phyloP scores from a whole-genome alignment of 495 filamentous ascomycete genomes.

The Aspergillus indologenus region DNA sequence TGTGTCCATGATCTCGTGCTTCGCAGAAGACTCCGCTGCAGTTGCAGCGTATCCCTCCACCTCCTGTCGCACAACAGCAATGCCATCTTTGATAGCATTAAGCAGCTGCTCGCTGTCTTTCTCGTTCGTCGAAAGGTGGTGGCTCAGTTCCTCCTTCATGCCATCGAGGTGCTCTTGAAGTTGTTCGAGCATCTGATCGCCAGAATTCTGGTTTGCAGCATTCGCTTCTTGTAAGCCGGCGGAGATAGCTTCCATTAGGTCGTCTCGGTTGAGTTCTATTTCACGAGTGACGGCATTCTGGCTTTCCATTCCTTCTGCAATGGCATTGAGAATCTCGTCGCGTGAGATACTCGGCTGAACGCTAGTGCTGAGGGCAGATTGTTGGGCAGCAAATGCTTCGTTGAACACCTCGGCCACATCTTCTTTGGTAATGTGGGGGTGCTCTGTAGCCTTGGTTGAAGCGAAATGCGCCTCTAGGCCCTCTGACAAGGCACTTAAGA shows the following conservation, averaged over 20 bases:
- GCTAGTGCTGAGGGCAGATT: constrained; percentile 33
- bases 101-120: constrained; percentile 78
- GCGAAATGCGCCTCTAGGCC: constrained; percentile 42
- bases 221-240: constrained; percentile 54
- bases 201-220: constrained; percentile 47
- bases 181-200: constrained; percentile 66
- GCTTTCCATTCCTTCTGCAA: constrained; percentile 54
- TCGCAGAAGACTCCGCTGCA: constrained; percentile 61
- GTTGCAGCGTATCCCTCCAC: constrained; percentile 78
- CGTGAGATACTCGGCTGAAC: constrained; percentile 39
- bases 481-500: constrained; percentile 42
- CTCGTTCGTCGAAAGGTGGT: constrained; percentile 70
- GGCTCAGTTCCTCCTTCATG: constrained; percentile 71
- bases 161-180: constrained; percentile 71
- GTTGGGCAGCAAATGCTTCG: constrained; percentile 50
- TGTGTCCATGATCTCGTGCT: constrained; percentile 74
- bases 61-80: constrained; percentile 73
- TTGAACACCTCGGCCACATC: constrained; percentile 54
- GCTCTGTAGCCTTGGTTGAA: constrained; percentile 35
- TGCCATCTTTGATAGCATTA: constrained; percentile 79
- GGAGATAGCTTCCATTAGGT: constrained; percentile 64
- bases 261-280: constrained; percentile 60
- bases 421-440: constrained; percentile 41
- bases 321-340: constrained; percentile 53
- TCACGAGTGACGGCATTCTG: constrained; percentile 50